Conservation (phyloP, 805 yeast genomes). For the Metschnikowia henanensis region DNA sequence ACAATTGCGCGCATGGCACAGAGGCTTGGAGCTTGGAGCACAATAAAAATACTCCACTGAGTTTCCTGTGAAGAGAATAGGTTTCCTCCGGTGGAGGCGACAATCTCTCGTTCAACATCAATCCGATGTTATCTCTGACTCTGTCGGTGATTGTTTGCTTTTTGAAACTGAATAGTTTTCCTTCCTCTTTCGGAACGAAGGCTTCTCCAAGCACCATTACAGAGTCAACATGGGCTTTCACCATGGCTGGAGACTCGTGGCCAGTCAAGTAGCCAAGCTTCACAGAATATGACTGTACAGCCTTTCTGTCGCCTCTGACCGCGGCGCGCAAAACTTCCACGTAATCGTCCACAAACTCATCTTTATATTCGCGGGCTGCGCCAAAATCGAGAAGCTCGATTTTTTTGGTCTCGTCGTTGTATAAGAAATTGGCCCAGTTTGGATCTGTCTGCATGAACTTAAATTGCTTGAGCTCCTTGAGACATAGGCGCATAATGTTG, state of each 20-base stretch:
- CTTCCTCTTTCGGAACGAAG: slow-evolving; percentile 57
- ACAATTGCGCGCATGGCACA: slow-evolving; percentile 78
- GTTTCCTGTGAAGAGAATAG: slow-evolving; percentile 91
- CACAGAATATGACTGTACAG: slow-evolving; percentile 63
- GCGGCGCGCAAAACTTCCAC: slow-evolving; percentile 74
- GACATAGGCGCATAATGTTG: slow-evolving; percentile 81
- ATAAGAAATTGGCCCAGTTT: slow-evolving; percentile 96
- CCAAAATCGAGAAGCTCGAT: slow-evolving; percentile 94
- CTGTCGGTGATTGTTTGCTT: slow-evolving; percentile 92
- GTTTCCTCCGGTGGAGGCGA: slow-evolving; percentile 99
- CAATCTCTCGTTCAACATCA: slow-evolving; percentile 88
- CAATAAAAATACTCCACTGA: slow-evolving; percentile 89
- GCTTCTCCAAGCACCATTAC: slow-evolving; percentile 93
- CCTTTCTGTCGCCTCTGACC: slow-evolving; percentile 60
- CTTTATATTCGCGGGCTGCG: slow-evolving; percentile 80
- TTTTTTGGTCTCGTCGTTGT: slow-evolving; percentile 66
- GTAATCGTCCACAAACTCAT: slow-evolving; percentile 68
- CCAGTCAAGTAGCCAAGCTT: slow-evolving; percentile 91
- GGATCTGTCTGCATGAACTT: slow-evolving; percentile 98
- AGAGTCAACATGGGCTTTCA: slow-evolving; percentile 89
- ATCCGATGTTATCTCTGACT: slow-evolving; percentile 80
- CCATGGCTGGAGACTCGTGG: slow-evolving; percentile 82
- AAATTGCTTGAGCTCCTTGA: slow-evolving; percentile 80
- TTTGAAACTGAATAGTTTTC: slow-evolving; percentile 64
- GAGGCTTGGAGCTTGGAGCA: slow-evolving; percentile 84